Evolutionary conservation across 1,284 basidiomycete genomes (phyloP).

Genomic region (Ustilago cynodontis): DNA sequence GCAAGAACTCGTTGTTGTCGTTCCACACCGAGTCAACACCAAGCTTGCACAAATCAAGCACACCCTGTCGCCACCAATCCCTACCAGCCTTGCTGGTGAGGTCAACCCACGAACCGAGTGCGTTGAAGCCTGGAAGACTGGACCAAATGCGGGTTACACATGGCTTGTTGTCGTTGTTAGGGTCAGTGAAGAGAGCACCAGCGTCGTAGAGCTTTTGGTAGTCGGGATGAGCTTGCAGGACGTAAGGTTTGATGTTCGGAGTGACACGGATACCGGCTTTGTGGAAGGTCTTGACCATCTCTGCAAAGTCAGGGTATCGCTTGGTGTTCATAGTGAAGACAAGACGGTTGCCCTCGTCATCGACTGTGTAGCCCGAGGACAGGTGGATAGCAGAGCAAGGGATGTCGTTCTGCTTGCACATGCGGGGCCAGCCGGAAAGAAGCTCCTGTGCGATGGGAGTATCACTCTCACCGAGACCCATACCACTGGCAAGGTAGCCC

Average conservation of each 20-base stretch:
- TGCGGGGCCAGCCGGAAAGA: slow-evolving; percentile 70
- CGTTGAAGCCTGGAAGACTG: slow-evolving; percentile 70
- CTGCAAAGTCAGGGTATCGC: slow-evolving; percentile 72
- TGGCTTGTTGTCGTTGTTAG: slow-evolving; percentile 59
- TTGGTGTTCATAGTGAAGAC: slow-evolving; percentile 72
- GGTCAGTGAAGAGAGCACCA: slow-evolving; percentile 70
- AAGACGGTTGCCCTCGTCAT: slow-evolving; percentile 69
- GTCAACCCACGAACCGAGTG: slow-evolving; percentile 71
- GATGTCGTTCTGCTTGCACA: slow-evolving; percentile 71
- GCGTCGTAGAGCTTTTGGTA: slow-evolving; percentile 67
- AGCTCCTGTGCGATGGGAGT: slow-evolving; percentile 71
- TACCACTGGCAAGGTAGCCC: slow-evolving; percentile 71
- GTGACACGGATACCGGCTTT: slow-evolving; percentile 71
- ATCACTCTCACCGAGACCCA: slow-evolving; percentile 71
- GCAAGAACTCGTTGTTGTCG: slow-evolving; percentile 72
- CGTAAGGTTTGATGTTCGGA: slow-evolving; percentile 71
- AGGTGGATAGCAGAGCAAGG: slow-evolving; percentile 69
- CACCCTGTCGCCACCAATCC: slow-evolving; percentile 72
- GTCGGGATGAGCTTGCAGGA: slow-evolving; percentile 65
- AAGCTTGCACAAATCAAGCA: slow-evolving; percentile 68
- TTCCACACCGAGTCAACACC: slow-evolving; percentile 72
- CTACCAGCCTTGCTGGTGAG: slow-evolving; percentile 70
- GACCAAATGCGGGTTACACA: slow-evolving; percentile 71
- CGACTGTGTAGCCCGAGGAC: slow-evolving; percentile 71
- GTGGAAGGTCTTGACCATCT: slow-evolving; percentile 70